phyloP scores from a whole-genome alignment of 129 eudicot genomes.

The Mikania micrantha region DNA sequence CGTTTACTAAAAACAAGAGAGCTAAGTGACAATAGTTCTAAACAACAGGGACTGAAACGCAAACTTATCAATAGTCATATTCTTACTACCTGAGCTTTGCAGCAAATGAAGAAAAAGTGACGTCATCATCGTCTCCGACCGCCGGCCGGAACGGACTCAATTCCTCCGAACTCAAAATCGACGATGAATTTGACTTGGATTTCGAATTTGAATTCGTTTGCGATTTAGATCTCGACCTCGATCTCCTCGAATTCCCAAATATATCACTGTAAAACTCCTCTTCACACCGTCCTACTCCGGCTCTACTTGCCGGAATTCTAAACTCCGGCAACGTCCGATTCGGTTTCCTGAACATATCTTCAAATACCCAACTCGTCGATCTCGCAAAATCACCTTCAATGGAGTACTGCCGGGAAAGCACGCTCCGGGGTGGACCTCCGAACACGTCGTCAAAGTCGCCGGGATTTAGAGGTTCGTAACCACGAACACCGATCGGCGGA shows the following conservation, averaged over 20 bases:
- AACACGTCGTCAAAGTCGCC: conserved; percentile 71
- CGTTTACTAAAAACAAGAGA: too few relatives aligned
- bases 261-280: conserved; percentile 59
- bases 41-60: too few relatives aligned
- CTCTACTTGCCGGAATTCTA: conserved; percentile 42
- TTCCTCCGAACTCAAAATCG: conserved; percentile 69
- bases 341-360: conserved; percentile 47
- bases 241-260: conserved; percentile 40
- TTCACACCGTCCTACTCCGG: conserved; percentile 15
- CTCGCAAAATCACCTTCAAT: conserved; percentile 8
- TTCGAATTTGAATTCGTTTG: conserved; percentile 28
- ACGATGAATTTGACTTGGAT: conserved; percentile 66
- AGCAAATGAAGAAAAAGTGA: conserved; percentile 33
- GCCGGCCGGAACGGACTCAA: conserved; percentile 60
- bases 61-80: too few relatives aligned
- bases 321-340: conserved; percentile 65
- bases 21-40: too few relatives aligned
- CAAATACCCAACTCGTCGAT: conserved; percentile 23
- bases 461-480: conserved; percentile 26
- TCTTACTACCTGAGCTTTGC: conserved; percentile 63
- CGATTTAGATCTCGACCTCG: conserved; percentile 47
- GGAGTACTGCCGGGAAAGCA: conserved; percentile 49
- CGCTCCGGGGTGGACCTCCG: conserved; percentile 82
- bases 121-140: conserved; percentile 42
- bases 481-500: neutral